Evolutionary conservation across 768 basidiomycete species (phyloP).

Genomic region (Kwoniella sp.): DNA sequence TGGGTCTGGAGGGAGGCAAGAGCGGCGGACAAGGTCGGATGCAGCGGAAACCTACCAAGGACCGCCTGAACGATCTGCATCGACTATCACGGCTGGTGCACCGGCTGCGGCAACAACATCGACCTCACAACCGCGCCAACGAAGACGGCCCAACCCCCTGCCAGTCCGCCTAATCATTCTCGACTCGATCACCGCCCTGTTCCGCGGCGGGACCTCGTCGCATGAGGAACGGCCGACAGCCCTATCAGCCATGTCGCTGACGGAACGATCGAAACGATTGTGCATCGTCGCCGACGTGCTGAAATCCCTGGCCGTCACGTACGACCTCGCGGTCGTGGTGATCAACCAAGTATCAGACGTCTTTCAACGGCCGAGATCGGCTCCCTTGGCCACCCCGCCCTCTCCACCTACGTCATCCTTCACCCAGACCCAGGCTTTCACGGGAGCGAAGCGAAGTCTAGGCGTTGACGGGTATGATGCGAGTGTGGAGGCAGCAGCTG

Average conservation of each 20-base stretch:
- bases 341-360: conserved; percentile 85
- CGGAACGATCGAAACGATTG: conserved; percentile 69
- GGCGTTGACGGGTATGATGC: no score
- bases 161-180: conserved; percentile 77
- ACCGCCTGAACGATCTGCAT: no score
- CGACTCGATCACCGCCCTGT: conserved; percentile 82
- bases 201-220: conserved; percentile 59
- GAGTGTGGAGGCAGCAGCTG: conserved; percentile 31
- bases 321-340: conserved; percentile 70
- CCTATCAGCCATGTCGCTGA: conserved; percentile 53
- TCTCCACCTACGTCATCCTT: conserved; percentile 6
- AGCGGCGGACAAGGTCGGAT: not conserved
- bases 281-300: conserved; percentile 64
- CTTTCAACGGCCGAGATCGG: conserved; percentile 50
- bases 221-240: conserved; percentile 50
- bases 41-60: no score
- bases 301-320: conserved; percentile 63
- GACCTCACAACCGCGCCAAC: conserved; percentile 54
- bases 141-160: conserved; percentile 53
- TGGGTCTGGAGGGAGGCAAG: not conserved
- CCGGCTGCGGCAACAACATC: conserved; percentile 59
- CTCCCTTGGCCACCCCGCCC: conserved; percentile 1
- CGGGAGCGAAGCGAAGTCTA: conserved; percentile 22
- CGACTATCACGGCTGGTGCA: no score
- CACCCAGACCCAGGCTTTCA: conserved; percentile 14